Base-by-base conservation (phyloP, 192 early-diverging fungal species). In the Gamsiella multidivaricata region DNA sequence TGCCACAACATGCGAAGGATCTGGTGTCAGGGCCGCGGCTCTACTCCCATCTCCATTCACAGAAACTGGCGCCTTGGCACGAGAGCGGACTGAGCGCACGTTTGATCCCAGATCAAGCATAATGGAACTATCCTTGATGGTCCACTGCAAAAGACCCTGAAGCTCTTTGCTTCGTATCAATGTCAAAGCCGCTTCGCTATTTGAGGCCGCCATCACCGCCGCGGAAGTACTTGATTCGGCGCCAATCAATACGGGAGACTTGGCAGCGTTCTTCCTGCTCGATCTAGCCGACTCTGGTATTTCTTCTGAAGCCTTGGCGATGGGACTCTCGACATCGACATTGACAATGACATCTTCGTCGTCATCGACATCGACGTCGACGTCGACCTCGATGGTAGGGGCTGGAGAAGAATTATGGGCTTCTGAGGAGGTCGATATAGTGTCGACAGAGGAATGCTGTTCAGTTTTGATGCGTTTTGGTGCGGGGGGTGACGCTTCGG, bases 41-140 rank as follows among this genome's bases (percentile, higher is more conserved):
- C n/a, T n/a, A n/a, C n/a, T n/a, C n/a, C n/a, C 6, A n/a, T 37
- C 34, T 0, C 1, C 32, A 31, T 17, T 12, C 12, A 28, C n/a
- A 0, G n/a, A 1, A 29, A 15, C 23, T 33, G 49, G 33, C 4
- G 31, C 42, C 53, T 32, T 65, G 51, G 41, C 34, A 20, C 64
- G 64, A 23, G 64, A 65, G 3, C 64, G 51, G 53, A 46, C 51
- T 9, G 64, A 55, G 10, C 64, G 52, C 8, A 55, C 42, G 29
- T 29, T 55, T 0, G 53, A 46, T 2, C 37, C 53, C 1, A 55
- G 52, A 23, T 65, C 41, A 46, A 65, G 31, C 9, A 28, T 22
- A 22, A 65, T 31, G 23, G 26, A 36, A 15, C 34, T 46, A 23
- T 46, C 45, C 31, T 57, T 67, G 34, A 67, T 67, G 29, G 29